Percentiles rank a stretch among this genome's conserved stretches.
Evolutionary conservation across 768 basidiomycete species (phyloP).

Genomic region (Glaciozyma martinii): DNA sequence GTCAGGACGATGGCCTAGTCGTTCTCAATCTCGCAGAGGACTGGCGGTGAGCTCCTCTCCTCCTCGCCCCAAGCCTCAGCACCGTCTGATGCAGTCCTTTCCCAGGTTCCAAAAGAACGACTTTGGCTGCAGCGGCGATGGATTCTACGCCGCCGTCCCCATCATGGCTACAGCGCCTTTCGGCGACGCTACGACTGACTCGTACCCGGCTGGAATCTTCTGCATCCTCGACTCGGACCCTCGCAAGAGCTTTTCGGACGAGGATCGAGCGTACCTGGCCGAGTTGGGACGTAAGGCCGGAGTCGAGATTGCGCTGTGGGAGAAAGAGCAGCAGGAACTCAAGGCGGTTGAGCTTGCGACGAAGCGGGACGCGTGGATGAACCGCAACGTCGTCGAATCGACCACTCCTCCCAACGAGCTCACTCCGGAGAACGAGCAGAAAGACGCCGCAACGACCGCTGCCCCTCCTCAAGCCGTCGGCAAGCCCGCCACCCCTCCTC

Average conservation of each 20-base stretch:
- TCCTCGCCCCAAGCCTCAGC: too few species aligned
- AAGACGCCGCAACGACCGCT: too few species aligned
- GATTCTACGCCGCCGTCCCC: slow-evolving; percentile 29
- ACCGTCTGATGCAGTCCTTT: background rate
- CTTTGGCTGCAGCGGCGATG: too few species aligned
- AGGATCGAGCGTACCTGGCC: slow-evolving; percentile 16
- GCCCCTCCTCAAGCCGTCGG: too few species aligned
- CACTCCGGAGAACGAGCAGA: too few species aligned
- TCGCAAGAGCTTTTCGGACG: background rate
- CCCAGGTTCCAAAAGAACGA: too few species aligned
- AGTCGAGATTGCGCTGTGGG: slow-evolving; percentile 17
- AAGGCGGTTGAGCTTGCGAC: too few species aligned
- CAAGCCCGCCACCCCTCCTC: too few species aligned
- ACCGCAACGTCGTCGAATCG: too few species aligned
- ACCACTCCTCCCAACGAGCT: too few species aligned
- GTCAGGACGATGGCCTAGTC: slow-evolving; percentile 22
- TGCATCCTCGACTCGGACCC: slow-evolving; percentile 24
- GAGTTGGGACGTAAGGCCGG: slow-evolving; percentile 17
- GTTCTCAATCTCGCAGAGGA: slow-evolving; percentile 22
- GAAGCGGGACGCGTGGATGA: too few species aligned
- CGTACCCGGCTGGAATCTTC: slow-evolving; percentile 17
- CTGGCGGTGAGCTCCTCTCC: slow-evolving; percentile 23
- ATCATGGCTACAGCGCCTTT: slow-evolving; percentile 20
- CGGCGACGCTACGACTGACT: slow-evolving; percentile 10
- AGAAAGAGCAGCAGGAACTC: background rate